Evolutionary conservation across 495 filamentous ascomycete species (phyloP).

Genomic region (Parathielavia appendiculata): DNA sequence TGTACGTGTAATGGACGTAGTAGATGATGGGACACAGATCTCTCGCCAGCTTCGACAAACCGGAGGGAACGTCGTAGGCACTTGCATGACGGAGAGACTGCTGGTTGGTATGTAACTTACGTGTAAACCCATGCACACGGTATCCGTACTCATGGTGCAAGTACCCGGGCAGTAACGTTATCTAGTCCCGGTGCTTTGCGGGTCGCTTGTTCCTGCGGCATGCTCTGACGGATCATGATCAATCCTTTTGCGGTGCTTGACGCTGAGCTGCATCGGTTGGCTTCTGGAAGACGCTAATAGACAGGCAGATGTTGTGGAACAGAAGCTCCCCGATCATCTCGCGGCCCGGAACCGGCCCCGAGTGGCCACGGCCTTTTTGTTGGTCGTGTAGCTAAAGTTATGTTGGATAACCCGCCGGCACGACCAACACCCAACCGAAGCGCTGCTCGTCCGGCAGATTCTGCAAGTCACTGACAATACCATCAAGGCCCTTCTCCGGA

Average conservation of each 20-base stretch:
- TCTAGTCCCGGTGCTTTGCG: neutral
- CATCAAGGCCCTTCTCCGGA: neutral
- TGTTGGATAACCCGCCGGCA: neutral
- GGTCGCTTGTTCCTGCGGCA: conserved; percentile 1
- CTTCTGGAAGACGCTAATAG: conserved; percentile 14
- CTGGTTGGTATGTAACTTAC: too few relatives aligned
- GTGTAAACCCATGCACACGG: too few relatives aligned
- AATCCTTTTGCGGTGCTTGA: neutral
- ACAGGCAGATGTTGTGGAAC: conserved; percentile 17
- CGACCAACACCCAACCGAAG: too few relatives aligned
- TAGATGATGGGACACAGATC: too few relatives aligned
- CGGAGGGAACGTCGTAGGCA: too few relatives aligned
- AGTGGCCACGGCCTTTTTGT: conserved; percentile 6
- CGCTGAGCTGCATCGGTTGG: conserved; percentile 10
- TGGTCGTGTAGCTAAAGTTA: too few relatives aligned
- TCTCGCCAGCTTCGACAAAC: too few relatives aligned
- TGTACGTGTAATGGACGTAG: too few relatives aligned
- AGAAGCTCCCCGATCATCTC: conserved; percentile 11
- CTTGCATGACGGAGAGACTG: too few relatives aligned
- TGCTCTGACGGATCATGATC: neutral
- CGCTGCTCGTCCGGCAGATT: neutral
- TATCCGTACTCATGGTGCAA: too few relatives aligned
- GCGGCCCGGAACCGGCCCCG: neutral
- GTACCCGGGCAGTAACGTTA: too few relatives aligned
- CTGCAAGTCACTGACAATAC: conserved; percentile 3